Evolutionary conservation across 345 rosid genomes (phyloP).

Genomic region (Psidium friedrichsthalianum): DNA sequence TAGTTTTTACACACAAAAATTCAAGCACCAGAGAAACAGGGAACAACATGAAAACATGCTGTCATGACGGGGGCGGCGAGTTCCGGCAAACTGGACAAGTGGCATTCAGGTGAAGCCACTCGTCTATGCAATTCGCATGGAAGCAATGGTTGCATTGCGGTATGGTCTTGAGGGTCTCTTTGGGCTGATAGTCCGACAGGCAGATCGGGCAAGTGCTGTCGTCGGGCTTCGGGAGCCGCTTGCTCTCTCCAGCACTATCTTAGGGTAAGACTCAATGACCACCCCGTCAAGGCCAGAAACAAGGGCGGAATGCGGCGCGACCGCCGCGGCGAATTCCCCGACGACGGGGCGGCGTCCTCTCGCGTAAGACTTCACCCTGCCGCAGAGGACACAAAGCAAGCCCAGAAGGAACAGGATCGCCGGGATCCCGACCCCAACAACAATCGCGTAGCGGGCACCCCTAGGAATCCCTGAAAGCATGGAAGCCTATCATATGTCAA

Average conservation of each 20-base stretch:
- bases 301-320: conserved; percentile 4
- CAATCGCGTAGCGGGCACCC: conserved; percentile 32
- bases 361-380: conserved; percentile 15
- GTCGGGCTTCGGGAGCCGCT: conserved; percentile 27
- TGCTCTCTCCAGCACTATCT: conserved; percentile 28
- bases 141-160: conserved; percentile 20
- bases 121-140: conserved; percentile 9
- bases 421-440: conserved; percentile 51
- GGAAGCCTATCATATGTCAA: neutral
- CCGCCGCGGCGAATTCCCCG: conserved; percentile 6
- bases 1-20: neutral
- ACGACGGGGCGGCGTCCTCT: neutral
- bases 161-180: conserved; percentile 23
- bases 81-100: conserved; percentile 12
- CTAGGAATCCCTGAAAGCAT: conserved; percentile 26
- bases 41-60: neutral
- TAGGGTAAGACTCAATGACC: conserved; percentile 53
- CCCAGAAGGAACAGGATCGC: conserved; percentile 24
- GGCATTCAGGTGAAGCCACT: conserved; percentile 12
- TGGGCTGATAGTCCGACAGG: conserved; percentile 25
- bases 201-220: conserved; percentile 33
- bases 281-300: conserved; percentile 29
- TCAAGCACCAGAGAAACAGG: neutral
- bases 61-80: neutral
- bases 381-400: conserved; percentile 18